These are phyloP conservation scores for Microcyclospora pomicola DNA, from an alignment of 2,329 filamentous ascomycete genomes.

Conservation along the genomic window DNA sequence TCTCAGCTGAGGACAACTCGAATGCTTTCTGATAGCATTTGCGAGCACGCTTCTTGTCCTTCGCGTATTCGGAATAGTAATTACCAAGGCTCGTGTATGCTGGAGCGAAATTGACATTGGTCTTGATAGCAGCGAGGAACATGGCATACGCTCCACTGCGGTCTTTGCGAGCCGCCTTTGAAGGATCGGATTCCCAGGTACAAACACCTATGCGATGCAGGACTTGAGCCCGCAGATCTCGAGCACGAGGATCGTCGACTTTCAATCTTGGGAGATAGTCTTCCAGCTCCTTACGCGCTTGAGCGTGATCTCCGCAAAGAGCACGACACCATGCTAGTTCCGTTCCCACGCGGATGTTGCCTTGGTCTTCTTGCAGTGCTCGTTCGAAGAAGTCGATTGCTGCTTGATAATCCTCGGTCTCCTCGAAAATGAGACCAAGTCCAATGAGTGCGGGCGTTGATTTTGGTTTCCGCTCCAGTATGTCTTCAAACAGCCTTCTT, in stretches of 20 bases:
- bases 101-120: slow-evolving; percentile 74
- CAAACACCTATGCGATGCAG: slow-evolving; percentile 80
- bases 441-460: slow-evolving; percentile 77
- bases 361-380: slow-evolving; percentile 57
- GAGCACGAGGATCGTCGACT: slow-evolving; percentile 43
- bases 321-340: slow-evolving; percentile 91
- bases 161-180: slow-evolving; percentile 60
- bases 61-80: slow-evolving; percentile 83
- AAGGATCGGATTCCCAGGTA: slow-evolving; percentile 70
- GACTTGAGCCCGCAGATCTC: slow-evolving; percentile 69
- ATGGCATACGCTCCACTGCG: slow-evolving; percentile 70
- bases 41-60: slow-evolving; percentile 73
- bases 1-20: slow-evolving; percentile 75
- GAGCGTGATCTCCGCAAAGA: slow-evolving; percentile 59
- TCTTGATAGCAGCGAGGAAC: slow-evolving; percentile 73
- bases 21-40: slow-evolving; percentile 94
- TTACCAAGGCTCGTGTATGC: slow-evolving; percentile 83
- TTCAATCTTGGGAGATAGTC: slow-evolving; percentile 53
- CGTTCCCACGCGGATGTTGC: slow-evolving; percentile 64
- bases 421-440: slow-evolving; percentile 80
- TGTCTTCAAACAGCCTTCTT: slow-evolving; percentile 67
- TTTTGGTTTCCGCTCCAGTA: slow-evolving; percentile 59
- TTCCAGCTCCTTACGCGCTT: slow-evolving; percentile 56
- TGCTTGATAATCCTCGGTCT: slow-evolving; percentile 74
- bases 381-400: slow-evolving; percentile 69